Evolutionary conservation across 805 yeast species (phyloP).

Genomic region (Wilhelminamyces savonicus): DNA sequence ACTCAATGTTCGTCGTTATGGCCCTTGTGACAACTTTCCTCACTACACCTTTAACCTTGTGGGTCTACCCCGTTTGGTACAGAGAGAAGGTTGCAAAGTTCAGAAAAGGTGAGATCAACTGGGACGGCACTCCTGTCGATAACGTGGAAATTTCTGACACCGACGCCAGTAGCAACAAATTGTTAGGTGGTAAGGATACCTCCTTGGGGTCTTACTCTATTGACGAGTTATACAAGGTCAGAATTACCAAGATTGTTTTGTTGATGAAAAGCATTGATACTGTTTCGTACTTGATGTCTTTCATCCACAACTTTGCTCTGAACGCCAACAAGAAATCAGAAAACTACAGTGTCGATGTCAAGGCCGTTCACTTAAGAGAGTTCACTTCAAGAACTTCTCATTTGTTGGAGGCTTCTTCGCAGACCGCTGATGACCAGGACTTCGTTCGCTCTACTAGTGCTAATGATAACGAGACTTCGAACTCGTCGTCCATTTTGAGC

Average conservation of each 20-base stretch:
- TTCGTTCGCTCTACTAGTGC: conserved; percentile 1
- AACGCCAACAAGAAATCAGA: conserved; percentile 8
- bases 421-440: conserved; percentile 14
- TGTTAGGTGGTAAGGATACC: too few relatives aligned
- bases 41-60: conserved; percentile 70
- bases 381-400: conserved; percentile 67
- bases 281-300: conserved; percentile 27
- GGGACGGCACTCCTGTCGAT: conserved; percentile 18
- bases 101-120: conserved; percentile 16
- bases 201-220: not conserved
- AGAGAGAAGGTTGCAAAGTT: conserved; percentile 43
- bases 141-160: not conserved
- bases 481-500: conserved; percentile 27
- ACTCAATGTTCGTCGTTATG: conserved; percentile 80
- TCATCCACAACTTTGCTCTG: conserved; percentile 19
- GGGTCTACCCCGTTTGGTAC: conserved; percentile 56
- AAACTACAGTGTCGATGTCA: conserved; percentile 23
- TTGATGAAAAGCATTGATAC: conserved; percentile 26
- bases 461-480: conserved; percentile 18
- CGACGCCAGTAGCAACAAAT: conserved; percentile 3
- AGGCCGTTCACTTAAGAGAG: conserved; percentile 51
- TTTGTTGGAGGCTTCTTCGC: conserved; percentile 54
- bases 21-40: conserved; percentile 70
- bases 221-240: conserved; percentile 10
- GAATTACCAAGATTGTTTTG: conserved; percentile 18